Base-by-base conservation (phyloP, 106 monocot genomes). In the Dioscorea alata region DNA sequence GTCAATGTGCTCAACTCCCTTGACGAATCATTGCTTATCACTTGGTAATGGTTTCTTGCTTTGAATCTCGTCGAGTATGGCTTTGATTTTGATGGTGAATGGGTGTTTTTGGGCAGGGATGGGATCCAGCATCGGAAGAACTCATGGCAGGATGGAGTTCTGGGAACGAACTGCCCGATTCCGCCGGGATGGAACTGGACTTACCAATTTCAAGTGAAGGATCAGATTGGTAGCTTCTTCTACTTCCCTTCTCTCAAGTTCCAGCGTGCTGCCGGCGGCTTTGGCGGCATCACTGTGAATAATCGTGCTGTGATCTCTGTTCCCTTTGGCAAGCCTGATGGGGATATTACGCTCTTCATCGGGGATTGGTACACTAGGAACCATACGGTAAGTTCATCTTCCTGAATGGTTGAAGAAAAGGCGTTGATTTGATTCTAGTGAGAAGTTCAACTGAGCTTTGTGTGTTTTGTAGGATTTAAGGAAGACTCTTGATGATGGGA, bases 141-240 rank as follows among this genome's bases (percentile, higher is more conserved):
- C 48, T 82, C 81, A 22, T 96, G 95, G 91, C 80, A 96, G 76
- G 95, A 96, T 65, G 91, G 91, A n/a, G 95, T 96, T 4, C 66
- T 78, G 23, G 95, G 95, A 17, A 96, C 95, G 7, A 91, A 79
- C 63, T 96, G 95, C 86, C 88, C 95, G 14, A 96, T 96, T 25
- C 88, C 91, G 12, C 42, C 83, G 1, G 91, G 91, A 8, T 88
- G 88, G 88, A 96, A 96, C 66, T 96, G 88, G 88, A 96, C 95
- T 8, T 91, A 96, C 74, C 79, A 91, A 51, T 96, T 88, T 78
- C 95, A 96, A 66, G 88, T 82, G 6, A 95, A 95, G 81, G 91
- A 95, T 50, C 94, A 95, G 60, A 91, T 95, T 50, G 94, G 95
- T 6, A 91, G 87, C 69, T 88, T 91, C 81, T 91, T 86, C 82